A percentile compares a stretch with the other conserved stretches of the same genome.
These are phyloP conservation scores for Hanseniaspora mollemarum DNA, from an alignment of 805 yeast genomes.

Conservation along the genomic window DNA sequence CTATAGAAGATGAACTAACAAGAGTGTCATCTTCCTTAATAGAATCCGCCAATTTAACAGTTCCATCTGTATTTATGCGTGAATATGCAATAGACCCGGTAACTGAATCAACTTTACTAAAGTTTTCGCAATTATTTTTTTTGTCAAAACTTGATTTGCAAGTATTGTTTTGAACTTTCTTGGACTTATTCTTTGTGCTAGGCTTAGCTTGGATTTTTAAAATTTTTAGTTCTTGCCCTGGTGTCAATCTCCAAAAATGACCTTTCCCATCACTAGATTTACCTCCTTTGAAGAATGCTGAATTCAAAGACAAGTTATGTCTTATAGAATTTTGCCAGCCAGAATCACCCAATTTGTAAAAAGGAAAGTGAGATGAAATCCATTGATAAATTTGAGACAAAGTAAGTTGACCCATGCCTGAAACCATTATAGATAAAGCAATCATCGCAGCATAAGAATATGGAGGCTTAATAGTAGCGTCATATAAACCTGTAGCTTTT, in stretches of 20 bases:
- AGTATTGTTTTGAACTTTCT: constrained; percentile 24
- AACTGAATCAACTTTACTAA: constrained; percentile 11
- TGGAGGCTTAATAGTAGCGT: constrained; percentile 56
- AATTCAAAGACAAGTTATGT: constrained; percentile 83
- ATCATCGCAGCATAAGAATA: constrained; percentile 87
- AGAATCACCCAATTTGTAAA: constrained; percentile 70
- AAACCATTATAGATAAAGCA: constrained; percentile 81
- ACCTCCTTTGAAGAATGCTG: constrained; percentile 80
- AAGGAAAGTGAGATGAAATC: constrained; percentile 78
- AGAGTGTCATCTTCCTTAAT: constrained; percentile 15
- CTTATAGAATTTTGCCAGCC: constrained; percentile 98
- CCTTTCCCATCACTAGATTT: constrained; percentile 79
- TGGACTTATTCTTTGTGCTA: constrained; percentile 34
- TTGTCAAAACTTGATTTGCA: no score
- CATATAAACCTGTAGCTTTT: constrained; percentile 17
- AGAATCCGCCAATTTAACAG: constrained; percentile 3
- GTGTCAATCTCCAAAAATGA: constrained; percentile 83
- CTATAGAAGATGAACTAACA: background rate
- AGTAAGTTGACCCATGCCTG: constrained; percentile 61
- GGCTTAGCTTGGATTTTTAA: constrained; percentile 36
- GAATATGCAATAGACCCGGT: background rate
- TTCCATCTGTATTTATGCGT: background rate
- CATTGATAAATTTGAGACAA: constrained; percentile 79
- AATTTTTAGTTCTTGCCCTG: constrained; percentile 74
- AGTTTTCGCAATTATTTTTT: constrained; percentile 9